A percentile compares a stretch with the other conserved stretches of the same genome.
These are phyloP conservation scores for Pseudozyma sp. DNA, from an alignment of 1,284 basidiomycete genomes.

Conservation along the genomic window DNA sequence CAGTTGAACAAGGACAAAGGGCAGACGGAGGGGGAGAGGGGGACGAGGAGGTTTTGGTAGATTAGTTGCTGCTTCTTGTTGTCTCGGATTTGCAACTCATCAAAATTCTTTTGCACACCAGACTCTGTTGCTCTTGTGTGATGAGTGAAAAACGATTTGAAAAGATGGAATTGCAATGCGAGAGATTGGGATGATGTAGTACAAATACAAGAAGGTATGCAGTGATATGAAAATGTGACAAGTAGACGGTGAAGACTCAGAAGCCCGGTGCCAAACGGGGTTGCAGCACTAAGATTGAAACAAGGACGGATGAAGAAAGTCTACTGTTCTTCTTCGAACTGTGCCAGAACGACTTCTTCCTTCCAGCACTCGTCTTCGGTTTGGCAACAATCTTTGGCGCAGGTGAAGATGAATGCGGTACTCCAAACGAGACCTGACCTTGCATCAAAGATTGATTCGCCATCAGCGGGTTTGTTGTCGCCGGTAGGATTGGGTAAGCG, in stretches of 20 bases:
- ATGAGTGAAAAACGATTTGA: neutral
- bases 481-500: conserved; percentile 12
- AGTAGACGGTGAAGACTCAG: neutral
- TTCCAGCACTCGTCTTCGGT: conserved; percentile 50
- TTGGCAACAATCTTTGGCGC: conserved; percentile 28
- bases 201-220: conserved; percentile 13
- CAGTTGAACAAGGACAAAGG: neutral
- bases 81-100: too few relatives aligned
- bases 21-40: neutral
- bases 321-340: conserved; percentile 57
- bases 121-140: neutral
- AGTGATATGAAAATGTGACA: neutral
- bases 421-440: conserved; percentile 63
- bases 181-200: neutral
- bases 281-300: neutral
- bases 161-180: neutral
- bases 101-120: too few relatives aligned
- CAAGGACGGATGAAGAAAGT: neutral
- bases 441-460: conserved; percentile 14
- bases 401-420: conserved; percentile 65
- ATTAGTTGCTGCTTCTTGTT: neutral
- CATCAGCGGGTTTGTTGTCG: neutral
- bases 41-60: neutral
- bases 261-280: neutral
- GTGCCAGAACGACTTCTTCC: conserved; percentile 56